Conservation (phyloP, 1,284 basidiomycete species). For the Kwoniella shivajii region DNA sequence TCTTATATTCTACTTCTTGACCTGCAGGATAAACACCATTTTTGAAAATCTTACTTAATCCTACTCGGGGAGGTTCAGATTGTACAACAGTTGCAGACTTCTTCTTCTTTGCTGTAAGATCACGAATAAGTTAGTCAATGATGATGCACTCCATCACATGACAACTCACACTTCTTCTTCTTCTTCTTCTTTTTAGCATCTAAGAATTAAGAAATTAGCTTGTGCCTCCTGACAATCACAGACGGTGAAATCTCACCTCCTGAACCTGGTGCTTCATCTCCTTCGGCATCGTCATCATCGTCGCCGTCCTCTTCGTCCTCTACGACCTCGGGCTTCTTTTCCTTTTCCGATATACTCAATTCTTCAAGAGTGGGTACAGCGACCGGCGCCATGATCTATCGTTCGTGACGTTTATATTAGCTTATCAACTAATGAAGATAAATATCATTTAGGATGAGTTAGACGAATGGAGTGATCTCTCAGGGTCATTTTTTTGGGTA, state of each 20-base stretch:
- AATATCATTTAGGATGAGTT: not conserved
- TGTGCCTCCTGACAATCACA: not conserved
- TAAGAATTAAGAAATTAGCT: not conserved
- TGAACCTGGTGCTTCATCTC: constrained; percentile 26
- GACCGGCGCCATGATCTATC: constrained; percentile 35
- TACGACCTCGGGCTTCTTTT: constrained; percentile 20
- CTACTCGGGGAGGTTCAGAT: constrained; percentile 90
- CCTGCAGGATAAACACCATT: constrained; percentile 86
- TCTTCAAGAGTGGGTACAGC: constrained; percentile 36
- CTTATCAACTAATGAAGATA: not conserved
- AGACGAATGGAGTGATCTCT: constrained; percentile 15
- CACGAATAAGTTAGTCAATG: not conserved
- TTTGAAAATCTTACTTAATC: constrained; percentile 85
- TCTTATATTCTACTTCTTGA: constrained; percentile 86
- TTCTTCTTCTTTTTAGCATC: constrained; percentile 80
- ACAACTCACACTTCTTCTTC: constrained; percentile 71
- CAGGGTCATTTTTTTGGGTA: constrained; percentile 30
- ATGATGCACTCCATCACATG: too few relatives aligned
- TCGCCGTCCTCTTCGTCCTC: constrained; percentile 45
- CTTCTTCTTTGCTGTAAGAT: constrained; percentile 69
- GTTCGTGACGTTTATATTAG: not conserved
- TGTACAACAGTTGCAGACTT: constrained; percentile 61
- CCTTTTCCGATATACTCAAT: constrained; percentile 33
- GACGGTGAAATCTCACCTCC: constrained; percentile 15
- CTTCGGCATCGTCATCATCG: constrained; percentile 46